Percentiles rank a stretch among this genome's conserved stretches.
Conservation (phyloP, 1,284 basidiomycete genomes). For the Schizopora paradoxa region DNA sequence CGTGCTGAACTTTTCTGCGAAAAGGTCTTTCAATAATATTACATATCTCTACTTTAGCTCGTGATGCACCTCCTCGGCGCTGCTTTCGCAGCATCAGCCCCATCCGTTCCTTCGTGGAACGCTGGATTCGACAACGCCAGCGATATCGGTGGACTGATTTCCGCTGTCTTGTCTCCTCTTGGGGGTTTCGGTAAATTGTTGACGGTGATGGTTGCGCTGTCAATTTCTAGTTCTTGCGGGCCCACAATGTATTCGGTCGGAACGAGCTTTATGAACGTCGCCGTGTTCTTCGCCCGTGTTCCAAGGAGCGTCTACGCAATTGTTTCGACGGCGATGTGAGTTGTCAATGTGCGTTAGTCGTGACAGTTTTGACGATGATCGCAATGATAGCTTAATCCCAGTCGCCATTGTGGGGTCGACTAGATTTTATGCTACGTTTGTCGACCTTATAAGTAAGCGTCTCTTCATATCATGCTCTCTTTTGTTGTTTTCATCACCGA, state of each 20-base stretch:
- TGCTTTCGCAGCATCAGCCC: conserved; percentile 51
- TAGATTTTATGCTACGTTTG: conserved; percentile 52
- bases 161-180: conserved; percentile 43
- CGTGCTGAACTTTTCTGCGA: neutral
- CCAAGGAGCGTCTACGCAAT: conserved; percentile 72
- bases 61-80: conserved; percentile 60
- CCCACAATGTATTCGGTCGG: conserved; percentile 77
- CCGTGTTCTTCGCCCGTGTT: conserved; percentile 48
- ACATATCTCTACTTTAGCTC: too few species aligned
- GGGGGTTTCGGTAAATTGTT: conserved; percentile 59
- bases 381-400: conserved; percentile 43
- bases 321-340: conserved; percentile 64
- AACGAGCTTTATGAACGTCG: conserved; percentile 65
- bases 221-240: conserved; percentile 52
- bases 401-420: conserved; percentile 54
- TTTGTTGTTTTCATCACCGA: conserved; percentile 7
- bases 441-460: conserved; percentile 46
- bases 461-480: conserved; percentile 12
- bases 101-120: conserved; percentile 55
- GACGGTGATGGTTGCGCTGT: conserved; percentile 40
- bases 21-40: neutral
- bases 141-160: conserved; percentile 51
- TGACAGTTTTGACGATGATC: neutral
- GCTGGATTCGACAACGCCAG: conserved; percentile 49
- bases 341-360: conserved; percentile 24